Conservation (phyloP, 2,329 filamentous ascomycete genomes). For the Neonectria sp. region DNA sequence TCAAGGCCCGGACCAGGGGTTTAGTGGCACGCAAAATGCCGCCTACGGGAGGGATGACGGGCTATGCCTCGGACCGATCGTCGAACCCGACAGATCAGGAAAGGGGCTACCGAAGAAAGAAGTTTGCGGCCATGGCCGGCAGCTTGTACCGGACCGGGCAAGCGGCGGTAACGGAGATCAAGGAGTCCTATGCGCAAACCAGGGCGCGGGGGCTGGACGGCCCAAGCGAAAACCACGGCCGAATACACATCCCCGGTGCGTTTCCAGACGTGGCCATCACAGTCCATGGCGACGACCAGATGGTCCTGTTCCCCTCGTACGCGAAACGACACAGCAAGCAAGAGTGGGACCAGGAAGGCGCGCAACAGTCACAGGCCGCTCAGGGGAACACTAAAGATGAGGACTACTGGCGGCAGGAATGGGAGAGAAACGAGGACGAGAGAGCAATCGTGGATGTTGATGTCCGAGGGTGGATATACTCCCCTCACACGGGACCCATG, state of each 20-base stretch:
- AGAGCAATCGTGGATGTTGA: conserved; percentile 94
- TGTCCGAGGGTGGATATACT: conserved; percentile 95
- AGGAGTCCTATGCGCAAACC: conserved; percentile 72
- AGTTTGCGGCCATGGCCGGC: conserved; percentile 77
- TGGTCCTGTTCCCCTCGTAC: conserved; percentile 96
- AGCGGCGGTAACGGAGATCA: conserved; percentile 71
- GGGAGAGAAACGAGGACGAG: conserved; percentile 85
- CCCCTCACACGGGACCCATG: conserved; percentile 87
- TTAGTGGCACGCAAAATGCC: conserved; percentile 50
- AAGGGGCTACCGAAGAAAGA: conserved; percentile 81
- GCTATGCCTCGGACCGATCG: conserved; percentile 50
- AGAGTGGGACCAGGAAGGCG: conserved; percentile 52
- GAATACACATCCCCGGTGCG: conserved; percentile 74
- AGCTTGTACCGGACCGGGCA: conserved; percentile 71
- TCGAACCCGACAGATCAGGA: conserved; percentile 59
- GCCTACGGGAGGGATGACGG: conserved; percentile 42
- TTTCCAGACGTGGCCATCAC: conserved; percentile 91
- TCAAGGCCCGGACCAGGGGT: conserved; percentile 51
- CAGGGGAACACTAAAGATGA: conserved; percentile 69
- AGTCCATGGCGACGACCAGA: conserved; percentile 86
- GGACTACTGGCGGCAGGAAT: conserved; percentile 84
- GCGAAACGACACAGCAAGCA: conserved; percentile 78
- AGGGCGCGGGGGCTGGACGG: conserved; percentile 54
- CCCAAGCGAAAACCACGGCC: conserved; percentile 48
- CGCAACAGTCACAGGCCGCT: conserved; percentile 49